Conservation (phyloP, 495 filamentous ascomycete species). For the Lepidopterella palustris region DNA sequence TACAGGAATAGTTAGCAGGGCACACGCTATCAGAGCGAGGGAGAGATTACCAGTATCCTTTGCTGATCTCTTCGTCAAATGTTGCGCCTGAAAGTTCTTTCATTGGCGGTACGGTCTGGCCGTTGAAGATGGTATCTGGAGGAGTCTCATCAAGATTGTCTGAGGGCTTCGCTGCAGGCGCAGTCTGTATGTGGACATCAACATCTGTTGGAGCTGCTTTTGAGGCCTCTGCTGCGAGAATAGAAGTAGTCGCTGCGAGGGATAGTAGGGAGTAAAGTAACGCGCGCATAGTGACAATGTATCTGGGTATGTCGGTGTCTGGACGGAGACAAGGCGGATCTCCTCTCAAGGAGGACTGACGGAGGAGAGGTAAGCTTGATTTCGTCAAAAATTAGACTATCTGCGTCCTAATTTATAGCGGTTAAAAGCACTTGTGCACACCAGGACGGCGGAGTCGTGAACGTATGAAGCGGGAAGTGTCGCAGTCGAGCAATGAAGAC, state of each 20-base stretch:
- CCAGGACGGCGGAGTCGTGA: not conserved
- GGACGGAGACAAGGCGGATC: slow-evolving; percentile 2
- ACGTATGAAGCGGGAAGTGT: not conserved
- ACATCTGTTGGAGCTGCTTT: not conserved
- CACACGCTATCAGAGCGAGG: not conserved
- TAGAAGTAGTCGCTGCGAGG: slow-evolving; percentile 19
- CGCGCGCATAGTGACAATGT: slow-evolving; percentile 20
- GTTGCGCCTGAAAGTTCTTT: slow-evolving; percentile 52
- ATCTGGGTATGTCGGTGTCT: not conserved
- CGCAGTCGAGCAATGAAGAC: not conserved
- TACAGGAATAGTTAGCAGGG: slow-evolving; percentile 23
- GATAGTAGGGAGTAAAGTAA: slow-evolving; percentile 22
- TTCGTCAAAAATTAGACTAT: not conserved
- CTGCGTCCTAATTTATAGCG: not conserved
- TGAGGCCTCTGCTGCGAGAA: slow-evolving; percentile 8
- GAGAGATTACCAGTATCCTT: slow-evolving; percentile 54
- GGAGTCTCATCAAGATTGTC: slow-evolving; percentile 14
- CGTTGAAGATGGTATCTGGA: slow-evolving; percentile 66
- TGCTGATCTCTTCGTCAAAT: slow-evolving; percentile 51
- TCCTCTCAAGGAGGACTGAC: not conserved
- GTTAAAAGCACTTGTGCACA: not conserved
- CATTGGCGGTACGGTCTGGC: slow-evolving; percentile 66
- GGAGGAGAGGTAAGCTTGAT: not conserved
- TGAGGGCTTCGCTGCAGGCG: not conserved
- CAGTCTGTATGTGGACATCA: not conserved